Evolutionary conservation across 805 yeast genomes (phyloP), one percentile per base, ranked within the genome.

Genomic region (Priceomyces fermenticarens): DNA sequence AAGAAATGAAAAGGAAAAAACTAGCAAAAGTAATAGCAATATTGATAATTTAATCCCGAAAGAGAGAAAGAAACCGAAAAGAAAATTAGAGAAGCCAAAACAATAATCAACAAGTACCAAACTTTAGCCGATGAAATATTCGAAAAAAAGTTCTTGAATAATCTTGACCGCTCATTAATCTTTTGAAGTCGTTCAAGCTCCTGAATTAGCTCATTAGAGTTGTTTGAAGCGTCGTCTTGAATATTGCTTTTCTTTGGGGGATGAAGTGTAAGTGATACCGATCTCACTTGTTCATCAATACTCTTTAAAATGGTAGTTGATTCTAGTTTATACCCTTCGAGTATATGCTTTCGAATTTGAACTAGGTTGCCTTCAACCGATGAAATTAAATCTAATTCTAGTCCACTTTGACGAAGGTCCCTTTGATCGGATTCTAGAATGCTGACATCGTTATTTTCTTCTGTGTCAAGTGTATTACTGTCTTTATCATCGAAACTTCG

Each of bases 11-110:
- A 16, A 23, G 15, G 23, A 12, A 17, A 11, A 23, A 26, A 16
- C 23, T 30, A 67, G 48, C 73, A 67, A 47, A 55, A 56, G 51
- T 63, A 67, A 52, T 69, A 69, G 48, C 74, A 68, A 49, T 68
- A 67, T 12, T 64, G 65, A 44, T 67, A 66, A 20, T 54, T 50
- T 23, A 60, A 47, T 13, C 58, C 65, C n/a, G 68, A 62, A 10
- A 59, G 60, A 36, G 56, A 51, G 23, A 63, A 59, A 11, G 56
- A 43, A 13, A 46, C 38, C 11, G 60, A 40, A 39, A 60, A 45
- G 30, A 35, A 17, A 20, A 17, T 5, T 6, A 29, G 7, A 10
- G 20, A 14, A 35, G 27, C 28, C 3, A 35, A 35, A 10, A 23
- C 13, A 3, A 27, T 9, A 3, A 35, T 13, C 10, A 13, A 9